Evolutionary conservation across 75 land plant genomes (phyloP).

Genomic region (Adiantum capillusveneris): DNA sequence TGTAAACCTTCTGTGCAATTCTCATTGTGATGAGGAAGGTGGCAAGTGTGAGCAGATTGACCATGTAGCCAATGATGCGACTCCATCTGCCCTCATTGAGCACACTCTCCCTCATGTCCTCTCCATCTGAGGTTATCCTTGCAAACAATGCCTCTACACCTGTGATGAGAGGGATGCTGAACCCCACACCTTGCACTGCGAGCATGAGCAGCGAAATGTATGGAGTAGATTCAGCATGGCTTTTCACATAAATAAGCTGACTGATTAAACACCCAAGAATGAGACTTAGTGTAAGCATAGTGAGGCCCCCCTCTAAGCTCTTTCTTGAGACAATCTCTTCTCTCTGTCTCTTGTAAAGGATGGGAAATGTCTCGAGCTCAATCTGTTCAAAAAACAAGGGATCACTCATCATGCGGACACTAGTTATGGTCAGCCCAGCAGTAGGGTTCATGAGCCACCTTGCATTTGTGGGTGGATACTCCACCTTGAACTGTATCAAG

Average conservation of each 20-base stretch:
- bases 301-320: slow-evolving; percentile 44
- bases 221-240: slow-evolving; percentile 37
- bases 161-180: slow-evolving; percentile 58
- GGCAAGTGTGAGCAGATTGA: slow-evolving; percentile 47
- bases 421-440: slow-evolving; percentile 39
- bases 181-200: slow-evolving; percentile 63
- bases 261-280: slow-evolving; percentile 42
- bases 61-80: slow-evolving; percentile 32
- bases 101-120: slow-evolving; percentile 13
- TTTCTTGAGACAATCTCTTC: slow-evolving; percentile 53
- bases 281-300: slow-evolving; percentile 37
- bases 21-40: slow-evolving; percentile 50
- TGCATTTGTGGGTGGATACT: slow-evolving; percentile 58
- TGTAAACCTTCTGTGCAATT: slow-evolving; percentile 59
- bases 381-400: slow-evolving; percentile 38
- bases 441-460: slow-evolving; percentile 55
- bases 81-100: slow-evolving; percentile 19
- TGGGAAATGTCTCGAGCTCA: slow-evolving; percentile 47
- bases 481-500: slow-evolving; percentile 34
- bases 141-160: slow-evolving; percentile 59
- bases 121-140: slow-evolving; percentile 17
- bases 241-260: slow-evolving; percentile 41
- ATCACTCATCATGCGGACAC: slow-evolving; percentile 42
- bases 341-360: slow-evolving; percentile 46
- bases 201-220: slow-evolving; percentile 63